Base-by-base conservation (phyloP, 2,329 filamentous ascomycete species). In the Monascus ruber region DNA sequence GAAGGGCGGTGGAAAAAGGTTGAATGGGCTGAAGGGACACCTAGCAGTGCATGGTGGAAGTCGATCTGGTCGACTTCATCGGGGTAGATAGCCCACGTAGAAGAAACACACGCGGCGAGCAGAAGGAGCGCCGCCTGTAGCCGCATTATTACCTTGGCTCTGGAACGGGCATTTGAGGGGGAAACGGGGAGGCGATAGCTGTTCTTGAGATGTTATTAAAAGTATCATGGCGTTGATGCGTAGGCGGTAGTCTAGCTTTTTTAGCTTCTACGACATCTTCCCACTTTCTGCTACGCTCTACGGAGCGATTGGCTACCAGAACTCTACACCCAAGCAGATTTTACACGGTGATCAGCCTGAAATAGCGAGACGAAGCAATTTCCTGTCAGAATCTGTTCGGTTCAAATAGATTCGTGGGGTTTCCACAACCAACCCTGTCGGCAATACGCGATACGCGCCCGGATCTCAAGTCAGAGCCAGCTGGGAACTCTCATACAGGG, bases 1-100 rank as follows among this genome's bases (percentile, higher is more conserved):
- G 83, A 75, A 31, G 91, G 89, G 51, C 81, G 82, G 66, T 95
- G 86, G 76, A 96, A 96, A 74, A 96, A 93, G 51, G 89, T 95
- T 44, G 85, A 84, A 46, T 85, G 77, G 59, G 77, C 71, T 59
- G 83, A 82, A 39, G 91, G 87, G 31, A 85, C 67, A 55, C 91
- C 91, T 54, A 98, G 70, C 36, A 96, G 79, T 48, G 85, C 78
- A 68, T 94, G 80, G 66, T 96, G 89, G 68, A 87, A 96, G 66
- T 98, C 91, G 60, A 93, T 77, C 53, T 85, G 76, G 68, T 81
- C 88, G 50, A 93, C 87, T 63, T 98, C 89, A 58, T 98, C 91
- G 50, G 76, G 73, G 68, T 87, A 94, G 43, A 96, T 78, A 48
- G 87, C 85, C 55, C 65, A 59, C 37, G 76, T 52, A 68, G 56